Evolutionary conservation across 768 basidiomycete genomes (phyloP), one percentile per base, ranked within the genome.

Genomic region (Roridomyces roridus): DNA sequence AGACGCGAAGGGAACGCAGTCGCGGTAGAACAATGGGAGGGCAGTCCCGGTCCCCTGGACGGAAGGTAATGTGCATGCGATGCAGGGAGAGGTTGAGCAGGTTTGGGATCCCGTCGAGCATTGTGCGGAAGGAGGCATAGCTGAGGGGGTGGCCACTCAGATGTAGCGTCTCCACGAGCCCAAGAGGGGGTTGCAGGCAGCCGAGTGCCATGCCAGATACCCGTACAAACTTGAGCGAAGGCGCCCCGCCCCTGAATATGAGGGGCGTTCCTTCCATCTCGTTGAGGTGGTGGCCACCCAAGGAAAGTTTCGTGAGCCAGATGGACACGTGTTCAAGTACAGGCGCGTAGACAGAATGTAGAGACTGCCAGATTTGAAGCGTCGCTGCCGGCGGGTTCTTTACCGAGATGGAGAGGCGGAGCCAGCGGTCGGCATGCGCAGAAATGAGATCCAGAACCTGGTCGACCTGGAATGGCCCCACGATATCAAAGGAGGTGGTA

Each of bases 11-110:
- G 24, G 72, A 70, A 21, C 64, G 71, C 20, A 82, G 71, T 12
- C 64, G 55, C 23, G 73, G 71, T 17, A 81, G 64, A 5, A 60
- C 39, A 46, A 76, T 71, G 14, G 77, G 72, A 11, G 63, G 47
- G 23, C 63, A 46, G 26, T 56, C 57, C 10, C 63, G 45, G 26
- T 56, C 57, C 10, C 39, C 7, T 7, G 56, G 57, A 7, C 51
- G 44, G 47, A 42, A 31, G 29, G 24, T 52, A 12, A 80, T 70
- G 56, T 67, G 70, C 43, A 81, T 62, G 46, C 76, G 72, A 40
- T 71, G 73, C 21, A 81, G 65, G 6, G 81, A 81, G 10, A 82
- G 69, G 51, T 79, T 77, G 51, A 70, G 57, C 23, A 81, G 70
- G 15, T 55, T 67, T 6, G 76, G 75, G 10, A 77, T 55, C n/a